Percentiles rank a stretch among this genome's conserved stretches.
phyloP scores from a whole-genome alignment of 176 grass and related monocot species.

The Saccharum officinarum region DNA sequence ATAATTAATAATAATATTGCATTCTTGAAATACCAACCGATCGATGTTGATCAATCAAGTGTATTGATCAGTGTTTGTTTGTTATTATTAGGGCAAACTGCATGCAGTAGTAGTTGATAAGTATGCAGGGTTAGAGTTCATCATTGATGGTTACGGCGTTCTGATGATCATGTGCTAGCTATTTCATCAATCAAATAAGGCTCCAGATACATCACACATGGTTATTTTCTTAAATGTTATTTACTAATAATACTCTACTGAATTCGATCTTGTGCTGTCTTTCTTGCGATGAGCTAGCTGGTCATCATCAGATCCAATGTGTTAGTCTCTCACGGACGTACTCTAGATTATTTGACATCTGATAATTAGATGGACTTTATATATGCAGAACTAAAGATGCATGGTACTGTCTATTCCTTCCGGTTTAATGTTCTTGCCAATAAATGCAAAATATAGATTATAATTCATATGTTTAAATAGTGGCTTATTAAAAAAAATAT shows the following conservation, averaged over 20 bases:
- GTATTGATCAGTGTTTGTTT: conserved; percentile 19
- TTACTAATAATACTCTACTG: background rate
- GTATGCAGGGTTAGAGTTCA: background rate
- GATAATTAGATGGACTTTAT: background rate
- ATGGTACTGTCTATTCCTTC: background rate
- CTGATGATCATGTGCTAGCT: conserved; percentile 4
- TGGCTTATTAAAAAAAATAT: background rate
- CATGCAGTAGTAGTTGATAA: conserved; percentile 2
- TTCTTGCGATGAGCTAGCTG: background rate
- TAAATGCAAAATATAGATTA: background rate
- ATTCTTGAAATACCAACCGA: background rate
- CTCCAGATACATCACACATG: conserved; percentile 1
- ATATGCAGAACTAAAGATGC: background rate
- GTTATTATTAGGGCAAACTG: conserved; percentile 17
- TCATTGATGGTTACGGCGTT: conserved; percentile 12
- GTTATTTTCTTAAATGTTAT: background rate
- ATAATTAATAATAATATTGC: background rate
- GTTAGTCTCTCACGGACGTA: too few species aligned
- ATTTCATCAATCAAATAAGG: conserved; percentile 35
- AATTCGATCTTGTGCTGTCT: background rate
- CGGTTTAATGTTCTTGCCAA: background rate
- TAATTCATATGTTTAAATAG: background rate
- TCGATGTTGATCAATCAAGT: background rate
- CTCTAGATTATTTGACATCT: background rate
- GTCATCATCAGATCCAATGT: background rate